Evolutionary conservation across 2,329 filamentous ascomycete genomes (phyloP).

Genomic region (Thielaviopsis cerberus): DNA sequence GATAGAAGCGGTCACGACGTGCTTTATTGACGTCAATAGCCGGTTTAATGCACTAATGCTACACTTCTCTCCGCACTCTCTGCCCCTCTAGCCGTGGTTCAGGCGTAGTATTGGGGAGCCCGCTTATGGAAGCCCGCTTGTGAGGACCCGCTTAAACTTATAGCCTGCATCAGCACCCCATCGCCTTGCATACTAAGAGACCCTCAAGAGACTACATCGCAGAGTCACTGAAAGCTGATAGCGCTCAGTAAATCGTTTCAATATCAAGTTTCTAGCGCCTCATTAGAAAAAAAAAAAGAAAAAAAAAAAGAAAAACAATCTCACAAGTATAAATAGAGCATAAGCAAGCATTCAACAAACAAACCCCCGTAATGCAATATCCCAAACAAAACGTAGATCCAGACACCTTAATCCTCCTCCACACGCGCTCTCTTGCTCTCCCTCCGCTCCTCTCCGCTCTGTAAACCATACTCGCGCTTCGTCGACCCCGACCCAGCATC

Average conservation of each 20-base stretch:
- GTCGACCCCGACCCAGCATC: conserved; percentile 22
- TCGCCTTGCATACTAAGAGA: not conserved
- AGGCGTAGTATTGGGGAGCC: not conserved
- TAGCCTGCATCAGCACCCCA: not conserved
- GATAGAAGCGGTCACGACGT: too few relatives aligned
- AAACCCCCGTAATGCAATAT: not conserved
- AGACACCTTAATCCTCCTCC: conserved; percentile 46
- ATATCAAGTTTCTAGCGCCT: not conserved
- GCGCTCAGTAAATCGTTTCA: too few relatives aligned
- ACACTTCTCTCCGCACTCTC: not conserved
- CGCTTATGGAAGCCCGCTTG: too few relatives aligned
- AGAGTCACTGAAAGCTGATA: too few relatives aligned
- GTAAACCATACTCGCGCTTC: conserved; percentile 60
- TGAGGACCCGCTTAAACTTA: too few relatives aligned
- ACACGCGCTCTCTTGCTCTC: conserved; percentile 57
- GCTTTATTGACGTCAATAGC: too few relatives aligned
- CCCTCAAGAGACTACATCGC: too few relatives aligned
- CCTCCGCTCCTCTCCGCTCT: conserved; percentile 37
- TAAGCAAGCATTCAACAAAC: too few relatives aligned
- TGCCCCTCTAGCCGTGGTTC: not conserved
- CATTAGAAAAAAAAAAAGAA: not conserved
- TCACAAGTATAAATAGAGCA: too few relatives aligned
- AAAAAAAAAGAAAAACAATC: not conserved
- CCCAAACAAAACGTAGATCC: not conserved
- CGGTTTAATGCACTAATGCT: too few relatives aligned